Evolutionary conservation across 306 rosid genomes (phyloP).

Genomic region (Delonix regia): DNA sequence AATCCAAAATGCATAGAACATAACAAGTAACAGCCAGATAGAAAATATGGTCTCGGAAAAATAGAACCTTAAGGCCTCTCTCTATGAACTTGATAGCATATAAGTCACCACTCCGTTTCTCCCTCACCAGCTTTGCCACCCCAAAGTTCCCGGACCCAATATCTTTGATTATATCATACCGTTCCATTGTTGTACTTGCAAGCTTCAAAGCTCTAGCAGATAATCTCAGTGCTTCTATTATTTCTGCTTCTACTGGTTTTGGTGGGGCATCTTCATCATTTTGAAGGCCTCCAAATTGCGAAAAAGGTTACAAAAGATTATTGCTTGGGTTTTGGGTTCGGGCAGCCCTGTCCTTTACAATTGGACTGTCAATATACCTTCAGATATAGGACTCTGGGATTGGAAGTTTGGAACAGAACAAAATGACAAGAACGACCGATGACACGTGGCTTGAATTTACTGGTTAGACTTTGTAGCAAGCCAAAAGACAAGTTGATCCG

Average conservation of each 20-base stretch:
- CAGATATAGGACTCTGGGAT: background rate
- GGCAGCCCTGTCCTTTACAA: slow-evolving; percentile 5
- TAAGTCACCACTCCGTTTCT: slow-evolving; percentile 73
- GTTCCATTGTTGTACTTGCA: slow-evolving; percentile 58
- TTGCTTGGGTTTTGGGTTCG: slow-evolving; percentile 34
- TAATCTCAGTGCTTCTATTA: slow-evolving; percentile 11
- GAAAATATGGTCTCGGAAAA: background rate
- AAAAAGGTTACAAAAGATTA: slow-evolving; percentile 32
- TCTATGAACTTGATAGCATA: slow-evolving; percentile 93
- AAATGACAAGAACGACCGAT: background rate
- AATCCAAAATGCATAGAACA: background rate
- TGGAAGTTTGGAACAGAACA: background rate
- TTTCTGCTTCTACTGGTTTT: slow-evolving; percentile 41
- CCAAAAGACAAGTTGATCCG: slow-evolving; percentile 19
- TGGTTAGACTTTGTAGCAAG: background rate
- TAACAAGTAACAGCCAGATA: background rate
- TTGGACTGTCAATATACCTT: slow-evolving; percentile 3
- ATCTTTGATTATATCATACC: slow-evolving; percentile 78
- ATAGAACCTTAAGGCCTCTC: slow-evolving; percentile 79
- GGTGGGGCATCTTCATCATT: slow-evolving; percentile 41
- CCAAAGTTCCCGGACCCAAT: slow-evolving; percentile 98
- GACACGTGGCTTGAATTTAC: slow-evolving; percentile 37
- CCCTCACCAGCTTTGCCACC: slow-evolving; percentile 85
- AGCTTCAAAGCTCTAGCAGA: slow-evolving; percentile 16
- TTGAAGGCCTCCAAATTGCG: slow-evolving; percentile 42